Evolutionary conservation across 164 flowering plant species (phyloP), one percentile per base, ranked within the genome.

Genomic region (Protea cynaroides): DNA sequence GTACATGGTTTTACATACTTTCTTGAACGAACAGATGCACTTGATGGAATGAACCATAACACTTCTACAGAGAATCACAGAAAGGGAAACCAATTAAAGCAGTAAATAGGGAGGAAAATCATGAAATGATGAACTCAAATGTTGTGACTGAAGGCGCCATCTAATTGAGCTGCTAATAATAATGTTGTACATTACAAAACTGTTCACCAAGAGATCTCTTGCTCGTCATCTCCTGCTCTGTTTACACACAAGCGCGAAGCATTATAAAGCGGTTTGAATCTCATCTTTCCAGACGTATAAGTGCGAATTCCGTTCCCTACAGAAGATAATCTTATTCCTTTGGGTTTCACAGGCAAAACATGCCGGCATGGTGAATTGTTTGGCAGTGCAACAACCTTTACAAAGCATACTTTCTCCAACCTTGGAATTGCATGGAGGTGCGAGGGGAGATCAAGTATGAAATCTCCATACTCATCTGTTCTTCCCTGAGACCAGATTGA

Each of bases 371-470:
- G 70, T 12, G 86, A 72, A 59, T 52, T 60, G 46, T 62, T 73
- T 0, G 93, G 96, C 5, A 86, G 49, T 8, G 66, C 70, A 55
- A 72, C 72, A 53, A 87, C 80, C 69, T 69, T 71, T 44, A 84
- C 78, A 17, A 24, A 65, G 71, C 98, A 93, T 37, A 66, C 43
- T 56, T 75, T 81, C 14, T 86, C 79, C 46, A 90, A 58, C 62
- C 78, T 64, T 25, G 86, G 88, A 59, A 67, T 74, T 58, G 83
- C 89, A 74, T 93, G 98, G 67, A 88, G 85, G 46, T 81, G 81
- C 40, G 97, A 93, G 67, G 98, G 98, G 59, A 93, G 82, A 69
- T 93, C 96, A 8, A 93, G 75, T 21, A 76, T 61, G 74, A 88
- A 90, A 23, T 88, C 90, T 68, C 98, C 98, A 65, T 75, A 76